phyloP scores from a whole-genome alignment of 2,329 filamentous ascomycete species.

The Colletotrichum sp. region DNA sequence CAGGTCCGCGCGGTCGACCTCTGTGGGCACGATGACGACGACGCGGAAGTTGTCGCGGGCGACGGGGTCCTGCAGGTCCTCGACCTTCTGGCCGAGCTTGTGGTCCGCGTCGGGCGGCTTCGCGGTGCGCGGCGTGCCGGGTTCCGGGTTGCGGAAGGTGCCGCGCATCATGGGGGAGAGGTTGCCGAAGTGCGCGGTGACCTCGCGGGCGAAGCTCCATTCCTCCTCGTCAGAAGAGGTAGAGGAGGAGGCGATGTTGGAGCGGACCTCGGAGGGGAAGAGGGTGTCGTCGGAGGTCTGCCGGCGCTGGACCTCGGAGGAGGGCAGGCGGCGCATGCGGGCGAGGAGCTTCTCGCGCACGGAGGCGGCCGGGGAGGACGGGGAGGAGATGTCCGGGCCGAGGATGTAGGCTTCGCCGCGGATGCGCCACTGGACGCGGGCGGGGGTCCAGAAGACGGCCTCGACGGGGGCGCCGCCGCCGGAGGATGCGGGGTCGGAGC shows the following conservation, averaged over 20 bases:
- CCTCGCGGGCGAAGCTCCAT: slow-evolving; percentile 82
- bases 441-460: slow-evolving; percentile 80
- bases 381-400: slow-evolving; percentile 62
- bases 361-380: slow-evolving; percentile 27
- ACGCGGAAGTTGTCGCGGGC: slow-evolving; percentile 82
- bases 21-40: slow-evolving; percentile 79
- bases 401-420: slow-evolving; percentile 79
- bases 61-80: slow-evolving; percentile 71
- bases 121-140: slow-evolving; percentile 65
- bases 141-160: slow-evolving; percentile 74
- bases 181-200: slow-evolving; percentile 91
- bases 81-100: slow-evolving; percentile 67
- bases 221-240: slow-evolving; percentile 38
- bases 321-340: slow-evolving; percentile 62
- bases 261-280: neutral
- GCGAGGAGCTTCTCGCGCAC: slow-evolving; percentile 63
- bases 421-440: slow-evolving; percentile 83
- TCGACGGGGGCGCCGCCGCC: slow-evolving; percentile 78
- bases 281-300: slow-evolving; percentile 20
- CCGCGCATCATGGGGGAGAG: slow-evolving; percentile 81
- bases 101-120: slow-evolving; percentile 45
- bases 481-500: slow-evolving; percentile 46
- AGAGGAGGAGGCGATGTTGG: neutral
- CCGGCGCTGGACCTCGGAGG: slow-evolving; percentile 32
- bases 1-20: slow-evolving; percentile 78